Evolutionary conservation across 2,329 filamentous ascomycete genomes (phyloP), one percentile per base, ranked within the genome.

Genomic region (Ophiocordyceps camponoti-floridani): DNA sequence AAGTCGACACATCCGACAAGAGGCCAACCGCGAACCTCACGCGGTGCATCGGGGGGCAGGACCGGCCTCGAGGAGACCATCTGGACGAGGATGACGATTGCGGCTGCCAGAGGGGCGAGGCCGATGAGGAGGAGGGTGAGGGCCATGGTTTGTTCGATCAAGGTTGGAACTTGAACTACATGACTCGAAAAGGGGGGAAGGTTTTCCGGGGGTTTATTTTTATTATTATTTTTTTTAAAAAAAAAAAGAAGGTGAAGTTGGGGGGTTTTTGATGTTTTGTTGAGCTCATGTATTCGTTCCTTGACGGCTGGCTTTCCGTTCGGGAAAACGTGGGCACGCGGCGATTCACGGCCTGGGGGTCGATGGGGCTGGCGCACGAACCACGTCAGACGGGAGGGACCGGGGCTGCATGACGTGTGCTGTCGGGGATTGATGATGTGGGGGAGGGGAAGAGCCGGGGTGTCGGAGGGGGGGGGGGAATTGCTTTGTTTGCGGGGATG

Each of bases 1-100:
- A 70, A 73, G 1, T 56, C 54, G 26, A 62, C 46, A 2, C 63
- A 58, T 2, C 69, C 69, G 4, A 69, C 46, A 9, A 73, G 48
- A 0, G 70, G 69, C 51, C 53, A 62, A 8, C 51, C 47, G 43
- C 49, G 49, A 18, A 56, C 30, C n/a, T 52, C 45, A 13, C 42
- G 49, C 2, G 57, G 58, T 5, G 57, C 52, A 9, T 51, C 52
- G 5, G 41, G 42, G 12, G 54, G 54, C 26, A 58, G 48, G 12
- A 44, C 42, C 5, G 52, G 50, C 14, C 56, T 54, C 27, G 42
- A 33, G 9, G 18, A 27, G 5, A 33, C 42, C 19, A 44, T 4
- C 10, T 48, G 44, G 11, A 28, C 14, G 26, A 47, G 10, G 16
- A 48, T n/a, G 16, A 50, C 18, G 4, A 41, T 18, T n/a, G 43